Conservation (phyloP, 2,329 filamentous ascomycete species). For the Lachnellula suecica region DNA sequence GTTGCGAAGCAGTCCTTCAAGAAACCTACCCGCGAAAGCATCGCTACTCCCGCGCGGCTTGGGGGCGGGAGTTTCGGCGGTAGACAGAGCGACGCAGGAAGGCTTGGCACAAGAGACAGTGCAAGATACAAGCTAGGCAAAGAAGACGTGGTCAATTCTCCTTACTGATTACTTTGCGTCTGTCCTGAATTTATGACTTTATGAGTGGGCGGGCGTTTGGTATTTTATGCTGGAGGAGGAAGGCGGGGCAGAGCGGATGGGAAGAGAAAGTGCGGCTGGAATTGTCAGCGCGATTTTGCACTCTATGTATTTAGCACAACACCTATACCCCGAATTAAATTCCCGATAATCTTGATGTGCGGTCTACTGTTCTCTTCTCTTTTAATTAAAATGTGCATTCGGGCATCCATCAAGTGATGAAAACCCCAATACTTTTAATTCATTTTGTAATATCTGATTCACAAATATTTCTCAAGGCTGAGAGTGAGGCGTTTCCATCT, state of each 20-base stretch:
- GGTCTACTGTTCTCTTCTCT: background rate
- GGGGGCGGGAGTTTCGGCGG: constrained; percentile 42
- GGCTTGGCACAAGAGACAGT: constrained; percentile 53
- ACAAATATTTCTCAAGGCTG: too few species aligned
- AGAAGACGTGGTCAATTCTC: constrained; percentile 80
- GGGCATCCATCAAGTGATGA: too few species aligned
- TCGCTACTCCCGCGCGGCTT: constrained; percentile 54
- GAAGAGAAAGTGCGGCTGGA: constrained; percentile 18
- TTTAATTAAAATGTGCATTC: too few species aligned
- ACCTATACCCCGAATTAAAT: constrained; percentile 13
- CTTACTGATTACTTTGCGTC: constrained; percentile 42
- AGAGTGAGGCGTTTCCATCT: too few species aligned
- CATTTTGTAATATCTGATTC: too few species aligned
- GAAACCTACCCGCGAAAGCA: constrained; percentile 89
- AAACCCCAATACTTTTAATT: too few species aligned
- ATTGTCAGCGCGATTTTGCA: constrained; percentile 19
- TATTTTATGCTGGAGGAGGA: background rate
- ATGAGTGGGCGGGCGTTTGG: constrained; percentile 16
- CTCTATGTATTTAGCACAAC: constrained; percentile 22
- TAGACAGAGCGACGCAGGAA: constrained; percentile 45
- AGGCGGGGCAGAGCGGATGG: background rate
- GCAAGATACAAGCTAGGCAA: constrained; percentile 72
- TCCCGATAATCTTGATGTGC: background rate
- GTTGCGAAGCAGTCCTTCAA: constrained; percentile 82
- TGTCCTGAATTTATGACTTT: constrained; percentile 5